These are phyloP conservation scores for Alternaria gansuensis DNA, from an alignment of 2,329 filamentous ascomycete species.

Conservation along the genomic window DNA sequence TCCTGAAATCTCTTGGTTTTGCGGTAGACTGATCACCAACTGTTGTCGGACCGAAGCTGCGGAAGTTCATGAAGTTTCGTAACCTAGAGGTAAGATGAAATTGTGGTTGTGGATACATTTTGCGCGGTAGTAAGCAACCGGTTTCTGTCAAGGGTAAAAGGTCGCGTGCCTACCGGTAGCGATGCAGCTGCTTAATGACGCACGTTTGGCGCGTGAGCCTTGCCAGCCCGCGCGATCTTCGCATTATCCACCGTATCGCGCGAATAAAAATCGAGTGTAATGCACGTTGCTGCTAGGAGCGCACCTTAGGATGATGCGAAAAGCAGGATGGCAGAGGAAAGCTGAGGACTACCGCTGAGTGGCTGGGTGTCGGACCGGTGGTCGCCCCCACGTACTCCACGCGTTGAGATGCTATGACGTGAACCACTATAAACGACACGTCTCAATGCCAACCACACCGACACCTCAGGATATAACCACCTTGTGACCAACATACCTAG, in stretches of 20 bases:
- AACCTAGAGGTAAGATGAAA: background rate
- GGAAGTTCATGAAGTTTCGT: background rate
- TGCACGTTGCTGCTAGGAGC: slow-evolving; percentile 3
- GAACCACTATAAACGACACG: slow-evolving; percentile 5
- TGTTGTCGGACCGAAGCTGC: slow-evolving; percentile 11
- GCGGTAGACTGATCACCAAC: slow-evolving; percentile 9
- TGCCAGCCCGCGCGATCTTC: slow-evolving; percentile 11
- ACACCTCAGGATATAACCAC: background rate
- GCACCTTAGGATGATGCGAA: slow-evolving; percentile 3
- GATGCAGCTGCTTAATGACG: slow-evolving; percentile 12
- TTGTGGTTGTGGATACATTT: slow-evolving; percentile 1
- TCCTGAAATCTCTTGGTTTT: slow-evolving; percentile 2
- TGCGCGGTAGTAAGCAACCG: background rate
- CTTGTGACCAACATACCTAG: background rate
- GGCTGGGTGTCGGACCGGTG: slow-evolving; percentile 11
- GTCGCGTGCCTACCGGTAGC: slow-evolving; percentile 20
- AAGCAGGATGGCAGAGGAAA: background rate
- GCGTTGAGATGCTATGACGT: slow-evolving; percentile 19
- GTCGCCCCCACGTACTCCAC: slow-evolving; percentile 11
- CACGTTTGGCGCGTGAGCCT: slow-evolving; percentile 4
- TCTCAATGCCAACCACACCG: background rate
- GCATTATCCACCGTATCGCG: background rate
- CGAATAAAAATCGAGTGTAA: background rate
- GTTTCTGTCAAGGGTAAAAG: slow-evolving; percentile 9
- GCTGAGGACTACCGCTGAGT: slow-evolving; percentile 1